Evolutionary conservation across 1,284 basidiomycete genomes (phyloP), one percentile per base, ranked within the genome.

Genomic region (Puccinia triticina): DNA sequence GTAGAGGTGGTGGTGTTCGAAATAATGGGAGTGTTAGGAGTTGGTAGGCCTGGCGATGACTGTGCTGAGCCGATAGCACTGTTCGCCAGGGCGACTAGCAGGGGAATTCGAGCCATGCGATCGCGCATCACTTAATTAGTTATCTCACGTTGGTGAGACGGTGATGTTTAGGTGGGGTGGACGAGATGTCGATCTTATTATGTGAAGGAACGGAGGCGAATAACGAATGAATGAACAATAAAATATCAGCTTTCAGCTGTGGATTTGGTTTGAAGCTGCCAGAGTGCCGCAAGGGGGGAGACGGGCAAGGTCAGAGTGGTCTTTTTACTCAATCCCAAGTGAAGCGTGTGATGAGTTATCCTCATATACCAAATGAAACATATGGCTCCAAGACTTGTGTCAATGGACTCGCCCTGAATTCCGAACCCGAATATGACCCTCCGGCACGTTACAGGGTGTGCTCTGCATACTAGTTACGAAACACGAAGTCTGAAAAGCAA

Each of bases 101-200:
- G 23, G 4, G 69, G 69, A 43, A 71, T 71, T 50, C 69, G 69
- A 53, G 46, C 69, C 69, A 26, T 71, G 34, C 61, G 61, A 66
- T 66, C 2, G 69, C 69, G 21, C 69, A 71, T 50, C 23, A 11
- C 43, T 46, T 11, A 23, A 29, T 71, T n/a, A 29, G 26, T 7
- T 53, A 29, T 23, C 48, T 71, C 69, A 46, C 34, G 43, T 50
- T 48, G 69, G 69, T 29, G 43, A 46, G 66, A 29, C 12, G 21
- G 37, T 43, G 66, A 48, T 66, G 29, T 46, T 23, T 34, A n/a
- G 16, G n/a, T 46, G 21, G 37, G 18, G 26, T 5, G n/a, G n/a
- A 23, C 7, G 66, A 43, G 2, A n/a, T n/a, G n/a, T 11, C 16
- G 66, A 14, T 69, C 43, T 48, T 46, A 21, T 69, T 40, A n/a